phyloP scores from a whole-genome alignment of 495 filamentous ascomycete genomes.

The Hypoxylon rickii region DNA sequence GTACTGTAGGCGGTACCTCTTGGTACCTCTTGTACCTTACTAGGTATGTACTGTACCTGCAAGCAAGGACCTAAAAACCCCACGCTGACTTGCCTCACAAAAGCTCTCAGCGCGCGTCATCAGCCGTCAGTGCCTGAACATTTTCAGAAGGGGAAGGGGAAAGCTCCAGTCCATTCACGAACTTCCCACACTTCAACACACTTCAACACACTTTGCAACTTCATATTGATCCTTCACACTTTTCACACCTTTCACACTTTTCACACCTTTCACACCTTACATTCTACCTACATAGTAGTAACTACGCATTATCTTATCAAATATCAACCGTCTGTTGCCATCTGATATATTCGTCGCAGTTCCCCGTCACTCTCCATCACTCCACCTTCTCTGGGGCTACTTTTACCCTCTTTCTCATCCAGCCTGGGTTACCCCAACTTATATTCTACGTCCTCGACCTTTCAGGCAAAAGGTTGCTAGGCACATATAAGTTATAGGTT shows the following conservation, averaged over 20 bases:
- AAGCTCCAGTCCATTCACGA: constrained; percentile 12
- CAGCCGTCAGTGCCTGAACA: constrained; percentile 40
- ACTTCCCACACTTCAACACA: neutral
- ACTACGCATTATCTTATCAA: too few species aligned
- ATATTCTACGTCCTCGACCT: too few species aligned
- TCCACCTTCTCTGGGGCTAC: neutral
- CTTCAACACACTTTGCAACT: neutral
- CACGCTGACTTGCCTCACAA: constrained; percentile 14
- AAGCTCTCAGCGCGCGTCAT: constrained; percentile 40
- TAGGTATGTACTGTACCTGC: too few species aligned
- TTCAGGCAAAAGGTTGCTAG: too few species aligned
- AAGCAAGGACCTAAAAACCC: constrained; percentile 23
- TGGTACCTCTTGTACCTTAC: too few species aligned
- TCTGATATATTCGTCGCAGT: constrained; percentile 15
- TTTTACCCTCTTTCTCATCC: too few species aligned
- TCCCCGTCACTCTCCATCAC: constrained; percentile 14
- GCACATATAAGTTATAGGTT: too few species aligned
- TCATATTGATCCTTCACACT: too few species aligned
- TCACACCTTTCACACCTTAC: neutral
- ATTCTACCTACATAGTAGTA: too few species aligned
- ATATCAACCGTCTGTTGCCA: neutral
- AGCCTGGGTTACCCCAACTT: too few species aligned
- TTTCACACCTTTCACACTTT: neutral
- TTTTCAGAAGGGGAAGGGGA: neutral
- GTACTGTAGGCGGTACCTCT: too few species aligned